phyloP scores from a whole-genome alignment of 441 rosid species.

The Populus trichocarpa region DNA sequence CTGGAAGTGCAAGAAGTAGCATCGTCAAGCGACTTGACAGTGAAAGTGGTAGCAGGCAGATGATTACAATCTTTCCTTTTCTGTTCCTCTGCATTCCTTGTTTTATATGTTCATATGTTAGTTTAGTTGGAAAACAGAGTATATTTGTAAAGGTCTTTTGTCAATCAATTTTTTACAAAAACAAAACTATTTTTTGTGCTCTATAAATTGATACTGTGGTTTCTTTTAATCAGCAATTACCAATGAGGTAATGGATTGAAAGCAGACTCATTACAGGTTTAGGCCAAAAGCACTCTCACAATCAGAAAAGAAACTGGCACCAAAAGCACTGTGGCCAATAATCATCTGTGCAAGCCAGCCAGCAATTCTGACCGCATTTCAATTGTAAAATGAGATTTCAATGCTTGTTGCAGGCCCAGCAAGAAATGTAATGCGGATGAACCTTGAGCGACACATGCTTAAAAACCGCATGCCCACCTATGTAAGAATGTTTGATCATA shows the following conservation, averaged over 20 bases:
- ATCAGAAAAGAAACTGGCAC: neutral
- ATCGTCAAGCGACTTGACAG: conserved; percentile 41
- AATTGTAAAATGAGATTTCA: too few species aligned
- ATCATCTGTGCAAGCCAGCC: neutral
- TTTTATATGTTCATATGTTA: neutral
- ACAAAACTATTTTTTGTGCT: too few species aligned
- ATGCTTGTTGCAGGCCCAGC: too few species aligned
- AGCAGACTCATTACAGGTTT: neutral
- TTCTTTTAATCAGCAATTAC: neutral
- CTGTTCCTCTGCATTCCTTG: neutral
- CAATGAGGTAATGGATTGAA: conserved; percentile 5
- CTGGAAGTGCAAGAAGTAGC: conserved; percentile 24
- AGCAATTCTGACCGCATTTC: too few species aligned
- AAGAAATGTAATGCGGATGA: too few species aligned
- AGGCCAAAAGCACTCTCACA: neutral
- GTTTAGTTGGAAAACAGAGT: neutral
- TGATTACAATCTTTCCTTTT: conserved; percentile 12
- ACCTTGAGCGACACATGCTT: too few species aligned
- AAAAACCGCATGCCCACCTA: too few species aligned
- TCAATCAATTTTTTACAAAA: neutral
- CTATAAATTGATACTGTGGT: neutral
- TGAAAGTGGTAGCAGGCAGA: conserved; percentile 41
- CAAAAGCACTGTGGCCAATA: neutral
- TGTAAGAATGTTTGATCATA: too few species aligned
- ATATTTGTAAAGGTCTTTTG: neutral